phyloP scores from a whole-genome alignment of 176 grass and related monocot genomes.

The Saccharum spontaneum region DNA sequence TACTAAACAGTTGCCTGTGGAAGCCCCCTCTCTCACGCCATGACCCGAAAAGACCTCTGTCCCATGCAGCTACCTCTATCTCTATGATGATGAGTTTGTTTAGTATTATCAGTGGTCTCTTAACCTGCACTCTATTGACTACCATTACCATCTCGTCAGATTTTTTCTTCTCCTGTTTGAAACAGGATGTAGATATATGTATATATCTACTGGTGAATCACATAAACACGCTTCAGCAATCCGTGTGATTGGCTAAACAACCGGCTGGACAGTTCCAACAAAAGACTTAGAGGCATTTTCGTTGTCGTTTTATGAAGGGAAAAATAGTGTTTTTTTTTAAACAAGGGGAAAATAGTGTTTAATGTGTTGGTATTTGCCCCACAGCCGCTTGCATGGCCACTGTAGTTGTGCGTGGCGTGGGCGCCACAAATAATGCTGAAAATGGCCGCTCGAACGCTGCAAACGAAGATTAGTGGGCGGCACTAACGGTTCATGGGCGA shows the following conservation, averaged over 20 bases:
- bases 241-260: neutral
- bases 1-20: neutral
- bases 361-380: neutral
- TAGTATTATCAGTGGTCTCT: too few species aligned
- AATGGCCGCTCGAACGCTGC: neutral
- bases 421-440: conserved; percentile 38
- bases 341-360: too few species aligned
- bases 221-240: neutral
- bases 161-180: neutral
- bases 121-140: neutral
- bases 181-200: neutral
- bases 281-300: neutral
- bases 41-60: too few species aligned
- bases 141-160: neutral
- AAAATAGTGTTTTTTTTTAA: too few species aligned
- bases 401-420: conserved; percentile 8
- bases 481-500: too few species aligned
- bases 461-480: neutral
- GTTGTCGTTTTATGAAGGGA: neutral
- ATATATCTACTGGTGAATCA: neutral
- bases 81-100: too few species aligned
- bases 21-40: too few species aligned
- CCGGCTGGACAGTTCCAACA: neutral
- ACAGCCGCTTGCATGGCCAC: neutral
- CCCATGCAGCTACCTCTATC: too few species aligned